These are phyloP conservation scores for Penicillium hordei DNA, from an alignment of 2,329 filamentous ascomycete species.

Conservation along the genomic window DNA sequence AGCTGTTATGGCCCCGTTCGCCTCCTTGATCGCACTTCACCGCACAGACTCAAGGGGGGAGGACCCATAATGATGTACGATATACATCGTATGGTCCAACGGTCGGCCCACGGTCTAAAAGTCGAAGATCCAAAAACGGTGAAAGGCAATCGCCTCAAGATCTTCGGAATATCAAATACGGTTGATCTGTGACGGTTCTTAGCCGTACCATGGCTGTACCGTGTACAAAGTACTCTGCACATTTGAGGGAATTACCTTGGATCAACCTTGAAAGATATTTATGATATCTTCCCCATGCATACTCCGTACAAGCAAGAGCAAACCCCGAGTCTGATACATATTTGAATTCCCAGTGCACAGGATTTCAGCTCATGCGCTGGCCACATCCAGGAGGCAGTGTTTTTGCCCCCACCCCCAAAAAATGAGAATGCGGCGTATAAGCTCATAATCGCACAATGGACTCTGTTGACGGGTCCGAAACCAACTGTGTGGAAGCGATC, in stretches of 20 bases:
- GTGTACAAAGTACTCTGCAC: not conserved
- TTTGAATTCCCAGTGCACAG: not conserved
- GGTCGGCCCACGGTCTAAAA: slow-evolving; percentile 19
- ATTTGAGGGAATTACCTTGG: not conserved
- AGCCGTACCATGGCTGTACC: not conserved
- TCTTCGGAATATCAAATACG: slow-evolving; percentile 17
- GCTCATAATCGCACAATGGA: slow-evolving; percentile 11
- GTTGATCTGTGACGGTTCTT: slow-evolving; percentile 10
- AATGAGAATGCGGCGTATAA: not conserved
- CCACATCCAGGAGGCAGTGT: not conserved
- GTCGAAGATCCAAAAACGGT: slow-evolving; percentile 7
- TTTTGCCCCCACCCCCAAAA: not conserved
- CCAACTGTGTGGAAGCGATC: slow-evolving; percentile 24
- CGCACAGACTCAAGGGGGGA: slow-evolving; percentile 17
- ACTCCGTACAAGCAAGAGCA: slow-evolving; percentile 7
- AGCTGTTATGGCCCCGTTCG: not conserved
- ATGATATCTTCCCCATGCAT: slow-evolving; percentile 7
- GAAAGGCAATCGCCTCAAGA: slow-evolving; percentile 21
- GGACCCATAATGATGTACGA: slow-evolving; percentile 18
- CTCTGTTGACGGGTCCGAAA: slow-evolving; percentile 17
- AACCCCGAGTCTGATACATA: not conserved
- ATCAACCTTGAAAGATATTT: not conserved
- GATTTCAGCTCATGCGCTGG: not conserved
- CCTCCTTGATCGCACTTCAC: not conserved
- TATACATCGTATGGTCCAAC: slow-evolving; percentile 17